These are phyloP conservation scores for Phaseolus coccineus DNA, from an alignment of 331 rosid species.

Conservation along the genomic window DNA sequence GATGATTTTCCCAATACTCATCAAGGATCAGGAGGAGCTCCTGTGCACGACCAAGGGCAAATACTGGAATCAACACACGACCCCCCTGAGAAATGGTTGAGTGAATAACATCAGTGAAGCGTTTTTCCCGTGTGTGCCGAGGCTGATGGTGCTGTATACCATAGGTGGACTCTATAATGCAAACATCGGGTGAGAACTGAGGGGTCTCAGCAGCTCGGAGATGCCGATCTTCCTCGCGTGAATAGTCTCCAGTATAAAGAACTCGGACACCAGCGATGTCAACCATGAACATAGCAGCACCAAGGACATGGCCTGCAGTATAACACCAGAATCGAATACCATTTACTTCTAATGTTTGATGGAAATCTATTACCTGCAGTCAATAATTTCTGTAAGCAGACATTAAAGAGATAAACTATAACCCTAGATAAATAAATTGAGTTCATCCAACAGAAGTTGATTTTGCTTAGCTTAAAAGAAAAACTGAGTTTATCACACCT, in stretches of 20 bases:
- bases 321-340: conserved; percentile 97
- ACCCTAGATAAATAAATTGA: too few relatives aligned
- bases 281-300: conserved; percentile 99
- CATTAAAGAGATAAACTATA: too few relatives aligned
- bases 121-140: conserved; percentile 78
- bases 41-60: conserved; percentile 97
- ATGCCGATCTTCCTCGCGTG: conserved; percentile 96
- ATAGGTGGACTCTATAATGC: conserved; percentile 91
- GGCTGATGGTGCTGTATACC: conserved; percentile 97
- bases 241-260: conserved; percentile 90
- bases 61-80: conserved; percentile 88
- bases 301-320: conserved; percentile 95
- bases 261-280: conserved; percentile 91
- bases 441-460: too few relatives aligned
- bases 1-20: conserved; percentile 95
- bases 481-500: background rate
- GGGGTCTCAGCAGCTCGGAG: conserved; percentile 96
- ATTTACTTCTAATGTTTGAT: conserved; percentile 88
- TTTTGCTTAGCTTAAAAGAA: background rate
- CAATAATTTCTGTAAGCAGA: background rate
- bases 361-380: conserved; percentile 92
- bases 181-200: conserved; percentile 87
- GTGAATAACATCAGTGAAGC: conserved; percentile 89
- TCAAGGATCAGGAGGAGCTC: conserved; percentile 94
- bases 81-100: conserved; percentile 90